Evolutionary conservation across 345 rosid genomes (phyloP).

Genomic region (Carallia brachiata): DNA sequence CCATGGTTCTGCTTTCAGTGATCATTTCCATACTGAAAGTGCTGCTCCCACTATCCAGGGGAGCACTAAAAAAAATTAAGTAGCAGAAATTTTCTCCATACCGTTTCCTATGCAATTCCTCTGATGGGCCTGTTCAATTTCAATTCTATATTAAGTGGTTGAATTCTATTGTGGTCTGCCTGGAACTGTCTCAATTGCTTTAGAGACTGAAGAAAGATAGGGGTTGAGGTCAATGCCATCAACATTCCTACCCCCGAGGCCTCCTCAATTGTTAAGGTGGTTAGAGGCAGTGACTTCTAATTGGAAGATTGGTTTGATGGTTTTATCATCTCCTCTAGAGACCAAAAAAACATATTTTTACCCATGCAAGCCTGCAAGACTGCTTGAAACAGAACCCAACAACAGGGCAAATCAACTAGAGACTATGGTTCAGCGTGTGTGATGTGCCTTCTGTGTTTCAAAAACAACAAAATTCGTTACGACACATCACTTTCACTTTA

Average conservation of each 20-base stretch:
- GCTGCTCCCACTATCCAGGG: background rate
- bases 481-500: no score
- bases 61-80: no score
- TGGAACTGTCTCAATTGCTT: constrained; percentile 59
- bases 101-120: background rate
- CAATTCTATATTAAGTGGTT: constrained; percentile 10
- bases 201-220: constrained; percentile 50
- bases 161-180: constrained; percentile 25
- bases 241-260: constrained; percentile 36
- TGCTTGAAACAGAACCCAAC: constrained; percentile 38
- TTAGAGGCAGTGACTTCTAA: no score
- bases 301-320: background rate
- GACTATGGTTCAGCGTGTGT: no score
- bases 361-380: constrained; percentile 71
- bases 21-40: background rate
- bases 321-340: no score
- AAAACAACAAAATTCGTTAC: no score
- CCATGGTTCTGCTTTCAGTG: background rate
- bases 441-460: no score
- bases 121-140: background rate
- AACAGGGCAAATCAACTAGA: background rate
- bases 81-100: background rate
- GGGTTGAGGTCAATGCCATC: constrained; percentile 78
- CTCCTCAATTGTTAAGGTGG: no score
- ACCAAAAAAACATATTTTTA: background rate